A percentile compares a stretch with the other conserved stretches of the same genome.
These are phyloP conservation scores for Wickerhamomyces strasburgensis DNA, from an alignment of 805 yeast species.

Conservation along the genomic window DNA sequence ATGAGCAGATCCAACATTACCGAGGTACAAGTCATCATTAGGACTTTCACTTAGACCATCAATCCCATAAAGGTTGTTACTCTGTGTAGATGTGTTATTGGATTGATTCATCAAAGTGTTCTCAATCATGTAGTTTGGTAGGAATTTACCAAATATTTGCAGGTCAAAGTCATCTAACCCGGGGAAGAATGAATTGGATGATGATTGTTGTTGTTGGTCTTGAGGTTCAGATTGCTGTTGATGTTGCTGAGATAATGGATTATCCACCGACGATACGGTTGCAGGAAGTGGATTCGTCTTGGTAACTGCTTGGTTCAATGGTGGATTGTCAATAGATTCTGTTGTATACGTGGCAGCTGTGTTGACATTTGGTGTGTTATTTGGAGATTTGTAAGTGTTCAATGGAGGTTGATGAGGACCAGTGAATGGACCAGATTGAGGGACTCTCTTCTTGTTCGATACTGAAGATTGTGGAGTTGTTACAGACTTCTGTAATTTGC, in stretches of 20 bases:
- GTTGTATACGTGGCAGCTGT: slow-evolving; percentile 12
- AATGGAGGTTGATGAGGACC: slow-evolving; percentile 5
- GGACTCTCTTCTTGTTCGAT: slow-evolving; percentile 2
- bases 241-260: too few species aligned
- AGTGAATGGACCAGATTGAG: slow-evolving; percentile 11
- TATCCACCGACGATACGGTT: too few species aligned
- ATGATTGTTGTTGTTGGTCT: slow-evolving; percentile 22
- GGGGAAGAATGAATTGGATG: slow-evolving; percentile 29
- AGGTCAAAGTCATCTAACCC: slow-evolving; percentile 63
- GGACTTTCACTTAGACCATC: slow-evolving; percentile 7
- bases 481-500: slow-evolving; percentile 12
- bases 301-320: slow-evolving; percentile 7
- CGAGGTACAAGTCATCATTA: slow-evolving; percentile 10
- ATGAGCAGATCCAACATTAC: not conserved
- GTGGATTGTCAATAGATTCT: slow-evolving; percentile 9
- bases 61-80: slow-evolving; percentile 2
- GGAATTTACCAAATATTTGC: slow-evolving; percentile 72
- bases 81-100: not conserved
- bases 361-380: slow-evolving; percentile 13
- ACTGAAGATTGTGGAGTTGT: slow-evolving; percentile 2
- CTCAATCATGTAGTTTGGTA: slow-evolving; percentile 74
- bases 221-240: too few species aligned
- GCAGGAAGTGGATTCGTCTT: not conserved
- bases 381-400: slow-evolving; percentile 12
- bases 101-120: slow-evolving; percentile 2